Conservation (phyloP, 208 protist genomes). For the Phytomonas francai region DNA sequence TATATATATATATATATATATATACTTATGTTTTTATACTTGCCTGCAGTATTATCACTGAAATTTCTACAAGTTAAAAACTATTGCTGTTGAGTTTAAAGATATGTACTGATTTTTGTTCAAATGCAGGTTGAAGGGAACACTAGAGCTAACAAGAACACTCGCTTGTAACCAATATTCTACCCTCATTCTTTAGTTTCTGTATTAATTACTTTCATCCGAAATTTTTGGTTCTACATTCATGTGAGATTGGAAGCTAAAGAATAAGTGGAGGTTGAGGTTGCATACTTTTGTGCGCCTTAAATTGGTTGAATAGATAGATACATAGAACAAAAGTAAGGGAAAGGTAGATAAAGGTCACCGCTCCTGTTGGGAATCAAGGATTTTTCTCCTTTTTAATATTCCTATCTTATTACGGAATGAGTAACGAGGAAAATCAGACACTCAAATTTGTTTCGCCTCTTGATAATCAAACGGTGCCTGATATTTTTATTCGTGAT, state of each 20-base stretch:
- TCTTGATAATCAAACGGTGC: background rate
- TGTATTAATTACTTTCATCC: background rate
- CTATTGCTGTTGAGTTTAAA: background rate
- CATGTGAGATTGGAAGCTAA: background rate
- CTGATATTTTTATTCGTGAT: background rate
- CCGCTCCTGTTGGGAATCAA: background rate
- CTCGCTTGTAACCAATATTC: background rate
- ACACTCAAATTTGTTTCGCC: background rate
- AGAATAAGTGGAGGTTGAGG: background rate
- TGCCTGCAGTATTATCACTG: background rate
- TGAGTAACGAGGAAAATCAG: background rate
- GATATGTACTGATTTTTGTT: background rate
- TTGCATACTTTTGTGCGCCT: background rate
- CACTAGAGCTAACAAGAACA: background rate
- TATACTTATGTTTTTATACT: background rate
- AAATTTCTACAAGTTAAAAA: background rate
- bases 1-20: slow-evolving; percentile 13
- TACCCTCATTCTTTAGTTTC: background rate
- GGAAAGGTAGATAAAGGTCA: background rate
- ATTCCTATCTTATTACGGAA: background rate
- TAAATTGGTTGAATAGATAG: background rate
- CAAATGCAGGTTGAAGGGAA: background rate
- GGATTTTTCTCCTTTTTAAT: background rate
- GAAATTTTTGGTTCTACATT: background rate
- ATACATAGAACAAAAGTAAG: background rate